A percentile compares a stretch with the other conserved stretches of the same genome.
These are phyloP conservation scores for Volvariella volvacea DNA, from an alignment of 1,284 basidiomycete species.

Conservation along the genomic window DNA sequence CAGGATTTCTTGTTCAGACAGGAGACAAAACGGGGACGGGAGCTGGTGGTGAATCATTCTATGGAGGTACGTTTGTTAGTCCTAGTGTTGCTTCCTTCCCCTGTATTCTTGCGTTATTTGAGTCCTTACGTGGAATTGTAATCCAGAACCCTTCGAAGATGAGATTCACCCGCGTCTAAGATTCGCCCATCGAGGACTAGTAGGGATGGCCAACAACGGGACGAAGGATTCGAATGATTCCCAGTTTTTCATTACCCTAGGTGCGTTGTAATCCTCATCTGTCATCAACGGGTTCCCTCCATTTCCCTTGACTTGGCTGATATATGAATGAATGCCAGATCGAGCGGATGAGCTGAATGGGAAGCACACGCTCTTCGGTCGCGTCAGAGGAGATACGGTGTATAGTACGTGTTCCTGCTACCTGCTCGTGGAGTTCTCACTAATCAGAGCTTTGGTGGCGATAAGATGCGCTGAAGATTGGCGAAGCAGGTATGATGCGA, in stretches of 20 bases:
- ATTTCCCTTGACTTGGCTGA: too few species aligned
- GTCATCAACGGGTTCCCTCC: background rate
- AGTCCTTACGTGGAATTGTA: background rate
- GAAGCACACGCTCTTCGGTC: conserved; percentile 85
- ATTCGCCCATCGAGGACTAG: conserved; percentile 80
- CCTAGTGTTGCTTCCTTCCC: too few species aligned
- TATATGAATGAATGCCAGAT: conserved; percentile 36
- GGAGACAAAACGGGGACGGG: conserved; percentile 95
- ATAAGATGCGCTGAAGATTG: conserved; percentile 84
- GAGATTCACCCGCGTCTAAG: conserved; percentile 90
- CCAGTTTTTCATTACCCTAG: conserved; percentile 89
- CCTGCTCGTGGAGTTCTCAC: background rate
- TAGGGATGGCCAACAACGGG: conserved; percentile 93
- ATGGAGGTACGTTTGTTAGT: conserved; percentile 57
- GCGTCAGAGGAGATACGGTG: conserved; percentile 76
- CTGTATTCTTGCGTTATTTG: background rate
- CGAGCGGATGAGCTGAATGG: conserved; percentile 80
- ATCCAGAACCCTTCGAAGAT: conserved; percentile 82
- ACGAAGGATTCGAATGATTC: conserved; percentile 78
- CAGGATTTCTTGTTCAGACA: conserved; percentile 88
- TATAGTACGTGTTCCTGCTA: conserved; percentile 67
- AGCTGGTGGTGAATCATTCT: conserved; percentile 86
- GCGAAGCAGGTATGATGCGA: conserved; percentile 61
- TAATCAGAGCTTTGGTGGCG: conserved; percentile 4
- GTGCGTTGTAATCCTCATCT: conserved; percentile 26